phyloP scores from a whole-genome alignment of 106 monocot genomes.

The Chionographis japonica region DNA sequence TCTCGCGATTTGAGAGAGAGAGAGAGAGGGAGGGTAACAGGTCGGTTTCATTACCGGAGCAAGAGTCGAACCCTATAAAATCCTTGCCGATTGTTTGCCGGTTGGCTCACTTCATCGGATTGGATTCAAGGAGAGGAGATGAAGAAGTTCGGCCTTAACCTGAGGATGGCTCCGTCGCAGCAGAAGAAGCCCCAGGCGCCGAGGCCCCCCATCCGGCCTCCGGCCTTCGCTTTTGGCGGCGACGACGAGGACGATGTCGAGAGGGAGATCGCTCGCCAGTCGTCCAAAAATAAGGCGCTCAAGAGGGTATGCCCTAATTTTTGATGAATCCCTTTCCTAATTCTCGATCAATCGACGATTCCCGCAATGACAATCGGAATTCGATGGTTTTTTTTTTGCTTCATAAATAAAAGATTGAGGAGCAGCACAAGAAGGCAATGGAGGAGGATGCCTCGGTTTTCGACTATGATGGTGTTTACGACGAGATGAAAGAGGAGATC shows the following conservation, averaged over 20 bases:
- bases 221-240: conserved; percentile 14
- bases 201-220: conserved; percentile 14
- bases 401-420: conserved; percentile 33
- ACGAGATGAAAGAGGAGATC: conserved; percentile 76
- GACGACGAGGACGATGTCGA: conserved; percentile 55
- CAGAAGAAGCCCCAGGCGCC: conserved; percentile 19
- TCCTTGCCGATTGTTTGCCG: too few species aligned
- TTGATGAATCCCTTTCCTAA: too few species aligned
- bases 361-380: background rate
- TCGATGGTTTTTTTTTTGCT: background rate
- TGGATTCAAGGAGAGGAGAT: too few species aligned
- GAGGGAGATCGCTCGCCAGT: conserved; percentile 48
- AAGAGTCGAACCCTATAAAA: too few species aligned
- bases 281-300: conserved; percentile 37
- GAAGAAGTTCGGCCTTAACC: conserved; percentile 62
- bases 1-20: too few species aligned
- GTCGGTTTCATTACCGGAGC: too few species aligned
- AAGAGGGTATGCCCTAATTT: conserved; percentile 25
- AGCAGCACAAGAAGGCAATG: conserved; percentile 79
- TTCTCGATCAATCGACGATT: background rate
- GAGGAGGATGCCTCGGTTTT: conserved; percentile 86
- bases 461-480: conserved; percentile 86
- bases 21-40: too few species aligned
- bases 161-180: conserved; percentile 28
- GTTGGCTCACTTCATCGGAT: too few species aligned